phyloP scores from a whole-genome alignment of 495 filamentous ascomycete genomes.

The Lasiosphaeria hispida region DNA sequence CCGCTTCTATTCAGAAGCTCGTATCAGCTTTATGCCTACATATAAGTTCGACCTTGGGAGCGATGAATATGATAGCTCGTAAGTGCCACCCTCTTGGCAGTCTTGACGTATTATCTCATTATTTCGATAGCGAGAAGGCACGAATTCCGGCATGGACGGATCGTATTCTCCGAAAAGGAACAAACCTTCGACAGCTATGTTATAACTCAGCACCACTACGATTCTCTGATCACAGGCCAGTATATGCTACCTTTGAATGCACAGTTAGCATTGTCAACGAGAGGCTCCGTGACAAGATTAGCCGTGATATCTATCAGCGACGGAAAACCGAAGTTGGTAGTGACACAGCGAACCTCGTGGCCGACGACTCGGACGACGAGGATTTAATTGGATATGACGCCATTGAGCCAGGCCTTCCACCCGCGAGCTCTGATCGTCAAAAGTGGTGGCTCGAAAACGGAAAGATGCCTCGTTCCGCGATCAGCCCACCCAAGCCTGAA shows the following conservation, averaged over 20 bases:
- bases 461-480: slow-evolving; percentile 67
- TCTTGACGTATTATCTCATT: slow-evolving; percentile 8
- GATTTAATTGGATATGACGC: slow-evolving; percentile 70
- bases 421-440: slow-evolving; percentile 81
- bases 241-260: slow-evolving; percentile 85
- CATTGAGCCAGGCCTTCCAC: slow-evolving; percentile 76
- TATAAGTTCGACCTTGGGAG: slow-evolving; percentile 92
- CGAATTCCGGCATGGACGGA: slow-evolving; percentile 98
- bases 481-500: slow-evolving; percentile 59
- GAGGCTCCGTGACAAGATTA: slow-evolving; percentile 63
- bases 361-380: slow-evolving; percentile 67
- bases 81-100: slow-evolving; percentile 33
- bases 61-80: slow-evolving; percentile 91
- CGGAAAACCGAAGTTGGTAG: slow-evolving; percentile 58
- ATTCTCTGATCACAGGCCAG: slow-evolving; percentile 92
- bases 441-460: slow-evolving; percentile 97
- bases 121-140: slow-evolving; percentile 68
- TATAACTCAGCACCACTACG: slow-evolving; percentile 76
- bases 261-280: slow-evolving; percentile 77
- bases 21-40: slow-evolving; percentile 82
- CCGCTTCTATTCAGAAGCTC: slow-evolving; percentile 83
- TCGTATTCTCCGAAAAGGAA: slow-evolving; percentile 81
- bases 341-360: slow-evolving; percentile 41
- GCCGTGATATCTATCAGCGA: slow-evolving; percentile 66
- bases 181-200: slow-evolving; percentile 72